phyloP scores from a whole-genome alignment of 2,329 filamentous ascomycete genomes.

The Aspergillus clavatus region DNA sequence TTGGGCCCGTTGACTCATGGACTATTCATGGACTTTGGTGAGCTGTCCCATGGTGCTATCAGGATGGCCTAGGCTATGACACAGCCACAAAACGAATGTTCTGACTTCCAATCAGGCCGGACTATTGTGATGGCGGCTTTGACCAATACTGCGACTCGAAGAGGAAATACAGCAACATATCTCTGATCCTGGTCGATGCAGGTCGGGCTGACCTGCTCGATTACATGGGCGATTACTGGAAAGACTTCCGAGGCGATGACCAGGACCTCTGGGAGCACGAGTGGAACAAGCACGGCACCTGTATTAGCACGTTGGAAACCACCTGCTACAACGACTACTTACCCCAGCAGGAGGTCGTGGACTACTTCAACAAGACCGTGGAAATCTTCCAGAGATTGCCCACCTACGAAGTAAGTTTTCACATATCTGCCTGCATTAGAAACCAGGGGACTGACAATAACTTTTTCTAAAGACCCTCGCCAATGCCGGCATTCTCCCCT shows the following conservation, averaged over 20 bases:
- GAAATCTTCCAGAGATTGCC: constrained; percentile 62
- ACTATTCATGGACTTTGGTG: constrained; percentile 68
- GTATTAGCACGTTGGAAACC: constrained; percentile 64
- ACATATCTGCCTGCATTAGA: constrained; percentile 4
- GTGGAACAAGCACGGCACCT: constrained; percentile 72
- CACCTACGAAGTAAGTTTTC: constrained; percentile 52
- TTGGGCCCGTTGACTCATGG: constrained; percentile 66
- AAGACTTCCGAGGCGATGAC: constrained; percentile 60
- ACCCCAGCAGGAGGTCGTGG: constrained; percentile 59
- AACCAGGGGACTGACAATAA: background rate
- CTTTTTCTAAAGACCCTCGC: constrained; percentile 45
- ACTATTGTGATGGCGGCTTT: constrained; percentile 66
- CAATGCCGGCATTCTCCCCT: constrained; percentile 56
- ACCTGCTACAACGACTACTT: constrained; percentile 61
- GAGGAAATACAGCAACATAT: constrained; percentile 62
- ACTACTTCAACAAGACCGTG: constrained; percentile 64
- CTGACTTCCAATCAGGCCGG: too few species aligned
- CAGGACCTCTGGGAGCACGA: constrained; percentile 69
- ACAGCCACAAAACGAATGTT: too few species aligned
- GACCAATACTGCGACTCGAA: constrained; percentile 60
- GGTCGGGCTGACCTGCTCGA: constrained; percentile 54
- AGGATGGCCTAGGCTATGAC: too few species aligned
- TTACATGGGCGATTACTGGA: constrained; percentile 70
- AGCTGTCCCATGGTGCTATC: too few species aligned
- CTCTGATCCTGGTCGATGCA: constrained; percentile 53